These are phyloP conservation scores for Colletotrichum truncatum DNA, from an alignment of 2,329 filamentous ascomycete species.

Conservation along the genomic window DNA sequence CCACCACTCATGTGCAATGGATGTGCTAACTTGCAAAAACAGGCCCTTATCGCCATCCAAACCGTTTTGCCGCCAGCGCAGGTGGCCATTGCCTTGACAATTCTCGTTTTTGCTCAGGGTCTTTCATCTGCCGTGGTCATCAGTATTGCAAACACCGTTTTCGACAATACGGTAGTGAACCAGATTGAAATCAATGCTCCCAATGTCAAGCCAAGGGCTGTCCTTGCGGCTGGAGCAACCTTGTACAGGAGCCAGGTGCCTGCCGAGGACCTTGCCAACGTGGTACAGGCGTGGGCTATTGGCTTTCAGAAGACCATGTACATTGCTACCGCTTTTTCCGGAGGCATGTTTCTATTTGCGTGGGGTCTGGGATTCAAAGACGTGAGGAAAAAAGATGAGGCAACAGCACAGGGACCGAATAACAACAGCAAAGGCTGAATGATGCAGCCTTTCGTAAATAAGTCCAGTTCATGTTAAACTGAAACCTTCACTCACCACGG, in stretches of 20 bases:
- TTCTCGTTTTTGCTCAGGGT: slow-evolving; percentile 49
- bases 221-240: slow-evolving; percentile 54
- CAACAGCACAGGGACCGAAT: neutral
- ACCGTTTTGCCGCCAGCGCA: slow-evolving; percentile 35
- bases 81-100: slow-evolving; percentile 37
- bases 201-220: slow-evolving; percentile 40
- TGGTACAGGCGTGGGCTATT: slow-evolving; percentile 50
- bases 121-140: slow-evolving; percentile 58
- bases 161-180: neutral
- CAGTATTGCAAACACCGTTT: slow-evolving; percentile 39
- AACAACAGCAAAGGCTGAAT: neutral
- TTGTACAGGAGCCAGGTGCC: slow-evolving; percentile 44
- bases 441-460: too few species aligned
- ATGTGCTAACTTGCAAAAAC: too few species aligned
- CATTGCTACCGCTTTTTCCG: slow-evolving; percentile 40
- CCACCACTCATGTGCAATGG: too few species aligned
- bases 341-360: slow-evolving; percentile 42
- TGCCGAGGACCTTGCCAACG: slow-evolving; percentile 40
- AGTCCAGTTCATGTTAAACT: too few species aligned
- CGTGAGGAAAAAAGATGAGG: slow-evolving; percentile 45
- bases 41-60: slow-evolving; percentile 39
- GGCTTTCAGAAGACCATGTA: slow-evolving; percentile 41
- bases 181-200: slow-evolving; percentile 27
- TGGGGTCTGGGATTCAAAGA: slow-evolving; percentile 57
- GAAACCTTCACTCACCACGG: too few species aligned